Conservation (phyloP, 768 basidiomycete genomes). For the Mycena olivaceomarginata region DNA sequence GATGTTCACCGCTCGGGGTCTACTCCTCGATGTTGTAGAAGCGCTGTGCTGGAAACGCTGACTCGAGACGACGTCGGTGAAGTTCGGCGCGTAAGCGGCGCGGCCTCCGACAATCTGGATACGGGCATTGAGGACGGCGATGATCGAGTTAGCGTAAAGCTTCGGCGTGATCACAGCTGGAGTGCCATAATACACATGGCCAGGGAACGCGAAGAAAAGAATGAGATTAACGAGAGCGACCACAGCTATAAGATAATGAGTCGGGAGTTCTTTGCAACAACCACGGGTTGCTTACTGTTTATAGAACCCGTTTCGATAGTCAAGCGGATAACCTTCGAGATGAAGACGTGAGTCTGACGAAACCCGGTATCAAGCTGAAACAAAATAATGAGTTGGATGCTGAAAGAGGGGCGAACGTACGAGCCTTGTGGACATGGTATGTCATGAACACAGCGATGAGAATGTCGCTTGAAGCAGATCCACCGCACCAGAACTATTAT, state of each 20-base stretch:
- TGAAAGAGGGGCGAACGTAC: background rate
- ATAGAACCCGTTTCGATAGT: slow-evolving; percentile 53
- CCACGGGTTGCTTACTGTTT: slow-evolving; percentile 45
- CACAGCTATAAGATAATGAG: slow-evolving; percentile 36
- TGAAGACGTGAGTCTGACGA: slow-evolving; percentile 47
- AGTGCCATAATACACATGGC: slow-evolving; percentile 50
- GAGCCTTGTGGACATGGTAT: slow-evolving; percentile 45
- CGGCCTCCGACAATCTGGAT: slow-evolving; percentile 48
- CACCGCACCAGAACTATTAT: slow-evolving; percentile 40
- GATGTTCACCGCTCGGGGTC: background rate
- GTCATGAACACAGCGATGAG: slow-evolving; percentile 52
- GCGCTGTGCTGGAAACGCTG: background rate
- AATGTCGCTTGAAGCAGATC: slow-evolving; percentile 51
- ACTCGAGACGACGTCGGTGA: background rate
- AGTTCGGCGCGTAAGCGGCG: background rate
- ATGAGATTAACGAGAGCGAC: slow-evolving; percentile 51
- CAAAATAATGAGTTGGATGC: background rate
- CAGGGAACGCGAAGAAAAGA: slow-evolving; percentile 51
- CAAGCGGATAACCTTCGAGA: slow-evolving; percentile 50
- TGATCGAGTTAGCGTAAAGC: slow-evolving; percentile 54
- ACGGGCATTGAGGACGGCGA: slow-evolving; percentile 54
- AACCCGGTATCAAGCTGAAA: slow-evolving; percentile 50
- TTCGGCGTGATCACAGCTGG: slow-evolving; percentile 52
- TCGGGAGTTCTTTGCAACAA: background rate
- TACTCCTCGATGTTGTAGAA: background rate